Evolutionary conservation across 2,329 filamentous ascomycete genomes (phyloP), one percentile per base, ranked within the genome.

Genomic region (Sporothrix mexicana): DNA sequence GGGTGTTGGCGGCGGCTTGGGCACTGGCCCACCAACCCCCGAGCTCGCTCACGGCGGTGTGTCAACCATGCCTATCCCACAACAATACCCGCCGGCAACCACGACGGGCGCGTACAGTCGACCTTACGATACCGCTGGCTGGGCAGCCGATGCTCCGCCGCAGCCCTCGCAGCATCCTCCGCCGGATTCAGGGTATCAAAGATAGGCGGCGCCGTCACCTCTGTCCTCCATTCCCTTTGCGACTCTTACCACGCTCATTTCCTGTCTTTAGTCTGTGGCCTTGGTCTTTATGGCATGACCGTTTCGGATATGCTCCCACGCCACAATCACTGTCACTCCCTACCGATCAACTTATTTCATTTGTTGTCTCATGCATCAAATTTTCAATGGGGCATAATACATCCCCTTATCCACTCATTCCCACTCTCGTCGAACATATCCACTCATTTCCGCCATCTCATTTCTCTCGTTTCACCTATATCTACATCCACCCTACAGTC

Each of bases 181-280:
- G 49, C 90, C 94, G 15, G 92, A 94, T 70, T 93, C 91, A 74
- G 93, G 97, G 80, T 94, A 98, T 78, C 90, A 98, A 75, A 90
- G 92, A 0, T 92, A 96, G 78, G 8, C 7, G 17, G 41, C 57
- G 57, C 6, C n/a, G 10, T 36, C 30, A 5, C 30, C 30, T 36
- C 3, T 36, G 2, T 7, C 30, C 30, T 36, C 30, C 30, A 36
- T 66, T 45, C 45, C 57, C 17, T 53, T 64, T 51, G 15, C 15
- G 20, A 43, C 43, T 30, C 36, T 70, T n/a, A 36, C 23, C 36
- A 36, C 7, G 51, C 59, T 53, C 43, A 25, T n/a, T 51, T 1
- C 30, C 30, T 36, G 30, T 36, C 4, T 36, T 36, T 7, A 36
- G 30, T 36, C 30, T 36, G 30, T 7, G 30, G 30, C 3, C 30